Evolutionary conservation across 495 filamentous ascomycete genomes (phyloP).

Genomic region (Hypoxylon perforatum): DNA sequence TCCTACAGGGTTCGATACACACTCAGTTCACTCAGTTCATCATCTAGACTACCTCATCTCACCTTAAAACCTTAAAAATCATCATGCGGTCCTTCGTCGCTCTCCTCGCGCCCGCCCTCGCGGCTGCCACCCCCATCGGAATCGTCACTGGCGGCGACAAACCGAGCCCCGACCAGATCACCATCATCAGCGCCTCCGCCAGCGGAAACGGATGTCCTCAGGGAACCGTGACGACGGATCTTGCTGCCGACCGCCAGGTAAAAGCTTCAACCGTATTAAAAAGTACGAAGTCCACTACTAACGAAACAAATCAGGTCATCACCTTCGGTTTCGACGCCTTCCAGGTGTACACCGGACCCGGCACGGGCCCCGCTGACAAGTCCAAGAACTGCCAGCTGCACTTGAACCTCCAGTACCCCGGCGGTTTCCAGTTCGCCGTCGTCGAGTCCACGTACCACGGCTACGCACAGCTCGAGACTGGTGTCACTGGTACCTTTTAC

Average conservation of each 20-base stretch:
- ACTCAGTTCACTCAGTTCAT: conserved; percentile 9
- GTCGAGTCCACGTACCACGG: conserved; percentile 68
- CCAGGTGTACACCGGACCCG: conserved; percentile 67
- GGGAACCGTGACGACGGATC: conserved; percentile 58
- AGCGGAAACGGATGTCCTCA: conserved; percentile 70
- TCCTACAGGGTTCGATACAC: conserved; percentile 13
- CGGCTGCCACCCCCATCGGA: conserved; percentile 54
- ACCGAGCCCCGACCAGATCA: conserved; percentile 56
- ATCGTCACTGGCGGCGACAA: conserved; percentile 48
- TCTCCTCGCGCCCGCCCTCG: conserved; percentile 59
- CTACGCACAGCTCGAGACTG: conserved; percentile 62
- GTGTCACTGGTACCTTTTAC: conserved; percentile 66
- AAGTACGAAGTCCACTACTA: conserved; percentile 1
- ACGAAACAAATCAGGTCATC: conserved; percentile 55
- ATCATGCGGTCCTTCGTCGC: conserved; percentile 60
- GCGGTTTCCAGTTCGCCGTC: conserved; percentile 68
- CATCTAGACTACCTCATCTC: conserved; percentile 3
- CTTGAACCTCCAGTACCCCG: conserved; percentile 67
- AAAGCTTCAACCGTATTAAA: conserved; percentile 22
- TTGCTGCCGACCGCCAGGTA: conserved; percentile 63
- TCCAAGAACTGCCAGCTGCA: conserved; percentile 72
- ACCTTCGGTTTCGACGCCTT: conserved; percentile 68
- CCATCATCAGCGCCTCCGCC: conserved; percentile 66
- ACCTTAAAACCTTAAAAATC: conserved; percentile 37
- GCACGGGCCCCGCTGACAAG: conserved; percentile 48